Evolutionary conservation across 1,284 basidiomycete species (phyloP).

Genomic region (Cutaneotrichosporon spelunceum): DNA sequence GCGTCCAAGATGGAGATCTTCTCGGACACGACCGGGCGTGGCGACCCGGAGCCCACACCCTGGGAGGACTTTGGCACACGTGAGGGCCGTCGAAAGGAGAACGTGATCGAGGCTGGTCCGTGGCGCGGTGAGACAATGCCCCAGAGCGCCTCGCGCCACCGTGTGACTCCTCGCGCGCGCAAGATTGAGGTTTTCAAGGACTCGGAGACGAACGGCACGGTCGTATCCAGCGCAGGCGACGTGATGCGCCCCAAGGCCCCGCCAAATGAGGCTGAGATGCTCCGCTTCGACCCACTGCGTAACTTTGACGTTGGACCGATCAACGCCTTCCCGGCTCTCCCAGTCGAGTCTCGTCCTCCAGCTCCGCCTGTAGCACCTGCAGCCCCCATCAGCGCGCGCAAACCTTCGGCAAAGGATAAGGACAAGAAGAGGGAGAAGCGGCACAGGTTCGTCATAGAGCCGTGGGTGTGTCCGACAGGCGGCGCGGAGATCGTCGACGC

Average conservation of each 20-base stretch:
- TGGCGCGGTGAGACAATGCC: conserved; percentile 56
- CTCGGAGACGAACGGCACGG: conserved; percentile 31
- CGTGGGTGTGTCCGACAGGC: conserved; percentile 47
- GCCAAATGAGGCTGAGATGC: conserved; percentile 53
- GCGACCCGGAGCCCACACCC: conserved; percentile 32
- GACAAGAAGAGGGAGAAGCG: conserved; percentile 14
- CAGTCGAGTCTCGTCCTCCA: conserved; percentile 23
- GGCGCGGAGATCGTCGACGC: conserved; percentile 40
- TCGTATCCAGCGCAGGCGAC: neutral
- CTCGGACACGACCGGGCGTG: conserved; percentile 35
- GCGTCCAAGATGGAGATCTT: conserved; percentile 54
- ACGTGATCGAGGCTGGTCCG: conserved; percentile 52
- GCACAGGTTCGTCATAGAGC: conserved; percentile 23
- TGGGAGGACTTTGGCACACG: conserved; percentile 56
- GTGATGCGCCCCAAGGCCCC: conserved; percentile 36
- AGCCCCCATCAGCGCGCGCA: conserved; percentile 35
- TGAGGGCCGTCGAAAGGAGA: conserved; percentile 55
- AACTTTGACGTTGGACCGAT: conserved; percentile 48
- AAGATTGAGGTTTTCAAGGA: conserved; percentile 57
- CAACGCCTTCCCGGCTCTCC: conserved; percentile 10
- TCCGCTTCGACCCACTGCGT: conserved; percentile 60
- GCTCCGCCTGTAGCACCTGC: conserved; percentile 28
- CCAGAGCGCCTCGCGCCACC: conserved; percentile 36
- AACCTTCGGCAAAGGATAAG: conserved; percentile 23
- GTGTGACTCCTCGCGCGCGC: conserved; percentile 49